Percentiles rank a stretch among this genome's conserved stretches.
These are phyloP conservation scores for Sclerotinia sclerotiorum DNA, from an alignment of 2,329 filamentous ascomycete species.

Conservation along the genomic window DNA sequence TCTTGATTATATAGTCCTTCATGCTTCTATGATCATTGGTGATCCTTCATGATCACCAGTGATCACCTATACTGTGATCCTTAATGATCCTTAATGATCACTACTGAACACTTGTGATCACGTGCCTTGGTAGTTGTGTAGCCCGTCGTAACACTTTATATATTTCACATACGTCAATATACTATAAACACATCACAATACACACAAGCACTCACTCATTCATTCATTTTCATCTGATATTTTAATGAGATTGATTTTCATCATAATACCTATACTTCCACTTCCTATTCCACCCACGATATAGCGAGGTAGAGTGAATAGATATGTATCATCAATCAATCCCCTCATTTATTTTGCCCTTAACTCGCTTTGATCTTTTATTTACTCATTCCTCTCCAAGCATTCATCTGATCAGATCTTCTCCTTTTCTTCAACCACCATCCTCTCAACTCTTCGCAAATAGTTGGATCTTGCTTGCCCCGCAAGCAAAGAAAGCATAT, in stretches of 20 bases:
- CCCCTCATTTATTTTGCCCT: neutral
- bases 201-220: neutral
- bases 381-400: neutral
- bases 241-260: neutral
- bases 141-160: no score
- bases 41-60: no score
- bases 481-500: neutral
- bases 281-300: neutral
- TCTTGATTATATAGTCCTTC: no score
- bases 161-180: neutral
- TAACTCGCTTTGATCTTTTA: neutral
- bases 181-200: neutral
- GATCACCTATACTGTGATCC: no score
- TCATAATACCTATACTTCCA: slow-evolving; percentile 1
- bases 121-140: no score
- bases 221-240: neutral
- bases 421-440: neutral
- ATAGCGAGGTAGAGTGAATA: neutral
- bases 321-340: neutral
- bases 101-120: no score
- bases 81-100: no score
- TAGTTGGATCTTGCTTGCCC: slow-evolving; percentile 4
- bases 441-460: neutral
- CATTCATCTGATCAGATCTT: neutral
- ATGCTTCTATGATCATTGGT: no score